Evolutionary conservation across 352 stramenopile species (phyloP).

Genomic region (Salisapilia sapeloensis): DNA sequence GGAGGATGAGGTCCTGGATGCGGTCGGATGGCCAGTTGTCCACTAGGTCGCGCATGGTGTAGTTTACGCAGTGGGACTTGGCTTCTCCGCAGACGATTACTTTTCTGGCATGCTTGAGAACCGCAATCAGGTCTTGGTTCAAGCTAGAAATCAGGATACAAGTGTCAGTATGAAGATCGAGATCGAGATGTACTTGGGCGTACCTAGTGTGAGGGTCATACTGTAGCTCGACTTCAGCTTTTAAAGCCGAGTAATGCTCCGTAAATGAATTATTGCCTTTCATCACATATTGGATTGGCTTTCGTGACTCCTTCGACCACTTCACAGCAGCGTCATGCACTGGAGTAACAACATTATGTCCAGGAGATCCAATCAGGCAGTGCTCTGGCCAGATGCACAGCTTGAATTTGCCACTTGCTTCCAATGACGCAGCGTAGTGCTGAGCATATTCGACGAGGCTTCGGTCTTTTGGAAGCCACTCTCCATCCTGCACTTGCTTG

Average conservation of each 20-base stretch:
- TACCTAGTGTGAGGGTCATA: slow-evolving; percentile 50
- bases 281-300: slow-evolving; percentile 73
- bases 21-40: slow-evolving; percentile 62
- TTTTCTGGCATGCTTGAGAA: slow-evolving; percentile 67
- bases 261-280: slow-evolving; percentile 93
- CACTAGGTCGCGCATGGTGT: slow-evolving; percentile 87
- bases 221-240: slow-evolving; percentile 84
- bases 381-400: slow-evolving; percentile 96
- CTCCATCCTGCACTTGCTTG: slow-evolving; percentile 43
- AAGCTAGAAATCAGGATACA: slow-evolving; percentile 25
- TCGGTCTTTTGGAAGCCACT: slow-evolving; percentile 42
- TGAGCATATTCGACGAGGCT: slow-evolving; percentile 71
- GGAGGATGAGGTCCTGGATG: slow-evolving; percentile 43
- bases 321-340: slow-evolving; percentile 73
- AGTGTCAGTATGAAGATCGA: not conserved
- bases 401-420: slow-evolving; percentile 79
- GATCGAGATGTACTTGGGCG: not conserved
- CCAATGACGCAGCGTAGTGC: slow-evolving; percentile 82
- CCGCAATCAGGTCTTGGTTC: slow-evolving; percentile 73
- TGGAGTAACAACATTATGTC: slow-evolving; percentile 77
- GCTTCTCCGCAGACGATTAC: slow-evolving; percentile 90
- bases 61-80: slow-evolving; percentile 95
- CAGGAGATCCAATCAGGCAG: slow-evolving; percentile 86
- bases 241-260: slow-evolving; percentile 92
- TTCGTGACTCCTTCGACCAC: slow-evolving; percentile 58